Conservation (phyloP, 148 eudicot genomes). For the Persicaria maculosa region DNA sequence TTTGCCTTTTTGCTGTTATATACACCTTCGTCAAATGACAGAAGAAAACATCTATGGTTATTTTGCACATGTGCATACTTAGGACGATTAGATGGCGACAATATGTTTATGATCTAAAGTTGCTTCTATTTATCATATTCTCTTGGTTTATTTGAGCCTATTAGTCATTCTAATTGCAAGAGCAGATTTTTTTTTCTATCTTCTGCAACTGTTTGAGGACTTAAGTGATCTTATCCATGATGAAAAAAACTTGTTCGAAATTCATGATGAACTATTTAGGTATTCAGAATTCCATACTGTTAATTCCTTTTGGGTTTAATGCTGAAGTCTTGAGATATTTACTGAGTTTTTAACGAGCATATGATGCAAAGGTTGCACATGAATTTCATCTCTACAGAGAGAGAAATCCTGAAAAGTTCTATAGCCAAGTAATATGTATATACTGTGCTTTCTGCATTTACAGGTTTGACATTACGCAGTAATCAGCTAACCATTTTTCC, state of each 20-base stretch:
- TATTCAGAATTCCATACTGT: slow-evolving; percentile 18
- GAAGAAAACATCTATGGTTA: slow-evolving; percentile 34
- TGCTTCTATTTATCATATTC: neutral
- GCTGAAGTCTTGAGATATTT: slow-evolving; percentile 11
- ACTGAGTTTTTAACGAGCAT: slow-evolving; percentile 37
- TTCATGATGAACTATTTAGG: slow-evolving; percentile 84
- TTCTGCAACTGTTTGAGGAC: neutral
- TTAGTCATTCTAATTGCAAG: neutral
- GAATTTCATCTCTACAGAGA: slow-evolving; percentile 71
- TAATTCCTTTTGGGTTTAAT: neutral
- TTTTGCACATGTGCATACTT: neutral
- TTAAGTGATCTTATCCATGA: slow-evolving; percentile 9
- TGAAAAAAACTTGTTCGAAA: slow-evolving; percentile 36
- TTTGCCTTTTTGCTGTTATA: slow-evolving; percentile 54
- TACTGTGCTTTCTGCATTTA: neutral
- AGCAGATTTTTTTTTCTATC: neutral
- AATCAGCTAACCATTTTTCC: neutral
- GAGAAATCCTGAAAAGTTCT: slow-evolving; percentile 71
- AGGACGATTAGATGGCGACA: neutral
- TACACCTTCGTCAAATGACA: slow-evolving; percentile 72
- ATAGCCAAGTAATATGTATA: slow-evolving; percentile 57
- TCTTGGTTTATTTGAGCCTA: slow-evolving; percentile 1
- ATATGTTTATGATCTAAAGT: neutral
- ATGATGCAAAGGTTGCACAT: slow-evolving; percentile 90
- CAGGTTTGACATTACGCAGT: neutral